These are phyloP conservation scores for Vitis hybrid DNA, from an alignment of 177 flowering plant genomes.

Conservation along the genomic window DNA sequence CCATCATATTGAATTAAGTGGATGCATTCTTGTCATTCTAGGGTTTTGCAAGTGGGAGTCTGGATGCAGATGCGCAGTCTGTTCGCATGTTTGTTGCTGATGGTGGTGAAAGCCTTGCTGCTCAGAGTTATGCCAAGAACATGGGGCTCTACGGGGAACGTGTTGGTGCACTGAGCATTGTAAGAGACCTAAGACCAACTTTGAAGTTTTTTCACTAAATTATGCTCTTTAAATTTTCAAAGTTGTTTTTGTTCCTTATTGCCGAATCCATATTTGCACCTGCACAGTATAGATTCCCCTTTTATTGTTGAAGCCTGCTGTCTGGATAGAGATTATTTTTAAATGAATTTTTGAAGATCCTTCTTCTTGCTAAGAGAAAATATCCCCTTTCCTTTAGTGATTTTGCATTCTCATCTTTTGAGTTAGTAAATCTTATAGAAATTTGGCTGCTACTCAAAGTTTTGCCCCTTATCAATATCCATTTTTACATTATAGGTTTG, in stretches of 20 bases:
- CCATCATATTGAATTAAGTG: background rate
- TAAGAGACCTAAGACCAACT: slow-evolving; percentile 37
- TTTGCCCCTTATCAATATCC: background rate
- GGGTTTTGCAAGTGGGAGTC: slow-evolving; percentile 99
- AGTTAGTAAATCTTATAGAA: background rate
- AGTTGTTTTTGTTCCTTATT: no score
- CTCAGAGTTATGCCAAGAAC: slow-evolving; percentile 98
- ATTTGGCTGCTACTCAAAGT: no score
- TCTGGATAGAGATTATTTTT: background rate
- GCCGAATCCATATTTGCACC: no score
- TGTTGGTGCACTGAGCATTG: slow-evolving; percentile 99
- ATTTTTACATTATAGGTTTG: slow-evolving; percentile 55
- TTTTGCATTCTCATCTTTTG: background rate
- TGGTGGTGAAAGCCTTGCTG: slow-evolving; percentile 90
- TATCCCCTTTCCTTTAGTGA: background rate
- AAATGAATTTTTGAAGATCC: no score
- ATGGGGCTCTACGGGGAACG: slow-evolving; percentile 99
- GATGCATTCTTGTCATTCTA: slow-evolving; percentile 17
- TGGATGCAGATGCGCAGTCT: slow-evolving; percentile 90
- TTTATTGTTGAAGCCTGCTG: background rate
- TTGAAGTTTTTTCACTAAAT: background rate
- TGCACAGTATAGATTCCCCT: background rate
- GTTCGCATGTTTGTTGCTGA: slow-evolving; percentile 95
- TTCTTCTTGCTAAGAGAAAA: background rate
- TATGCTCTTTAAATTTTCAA: background rate